These are phyloP conservation scores for Ramichloridium luteum DNA, from an alignment of 2,329 filamentous ascomycete species.

Conservation along the genomic window DNA sequence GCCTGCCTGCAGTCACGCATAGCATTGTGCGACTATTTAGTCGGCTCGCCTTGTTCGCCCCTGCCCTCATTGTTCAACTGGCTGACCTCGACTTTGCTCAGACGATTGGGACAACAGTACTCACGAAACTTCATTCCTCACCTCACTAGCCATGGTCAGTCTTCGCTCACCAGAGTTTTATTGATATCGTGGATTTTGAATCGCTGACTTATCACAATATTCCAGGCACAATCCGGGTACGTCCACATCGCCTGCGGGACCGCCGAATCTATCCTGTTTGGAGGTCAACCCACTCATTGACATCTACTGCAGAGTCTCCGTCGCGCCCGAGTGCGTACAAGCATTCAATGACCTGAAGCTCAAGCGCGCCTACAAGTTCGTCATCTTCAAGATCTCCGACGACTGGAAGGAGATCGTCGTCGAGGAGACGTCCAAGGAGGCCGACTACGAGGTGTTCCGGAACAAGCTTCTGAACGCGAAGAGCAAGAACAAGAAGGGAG, in stretches of 20 bases:
- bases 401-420: slow-evolving; percentile 72
- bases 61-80: too few relatives aligned
- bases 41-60: too few relatives aligned
- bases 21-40: too few relatives aligned
- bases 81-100: too few relatives aligned
- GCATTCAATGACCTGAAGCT: slow-evolving; percentile 75
- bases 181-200: too few relatives aligned
- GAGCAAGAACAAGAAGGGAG: slow-evolving; percentile 54
- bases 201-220: slow-evolving; percentile 5
- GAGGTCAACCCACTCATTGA: background rate
- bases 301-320: slow-evolving; percentile 47
- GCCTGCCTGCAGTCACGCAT: too few relatives aligned
- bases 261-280: slow-evolving; percentile 3
- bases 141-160: too few relatives aligned
- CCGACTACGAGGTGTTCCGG: slow-evolving; percentile 62
- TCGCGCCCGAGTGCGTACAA: slow-evolving; percentile 56
- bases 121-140: too few relatives aligned
- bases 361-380: slow-evolving; percentile 64
- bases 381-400: slow-evolving; percentile 79
- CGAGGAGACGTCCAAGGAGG: slow-evolving; percentile 56
- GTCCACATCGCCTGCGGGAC: slow-evolving; percentile 4
- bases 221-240: slow-evolving; percentile 15
- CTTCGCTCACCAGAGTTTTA: too few relatives aligned
- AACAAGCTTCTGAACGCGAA: slow-evolving; percentile 63
- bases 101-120: too few relatives aligned